These are phyloP conservation scores for Penicillium sp. DNA, from an alignment of 2,329 filamentous ascomycete species.

Conservation along the genomic window DNA sequence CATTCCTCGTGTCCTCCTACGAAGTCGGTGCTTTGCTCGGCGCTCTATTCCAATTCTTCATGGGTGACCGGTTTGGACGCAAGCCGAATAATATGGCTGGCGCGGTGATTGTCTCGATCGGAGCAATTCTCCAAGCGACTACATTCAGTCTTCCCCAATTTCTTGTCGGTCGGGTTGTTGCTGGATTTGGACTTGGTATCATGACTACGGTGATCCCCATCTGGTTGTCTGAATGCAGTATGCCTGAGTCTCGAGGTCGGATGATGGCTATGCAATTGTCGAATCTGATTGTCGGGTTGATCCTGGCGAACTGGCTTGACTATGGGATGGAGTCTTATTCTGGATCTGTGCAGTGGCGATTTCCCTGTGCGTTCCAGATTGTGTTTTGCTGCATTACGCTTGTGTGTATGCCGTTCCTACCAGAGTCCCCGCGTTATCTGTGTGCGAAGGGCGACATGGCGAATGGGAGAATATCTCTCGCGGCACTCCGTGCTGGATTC, in stretches of 20 bases:
- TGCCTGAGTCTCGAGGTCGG: conserved; percentile 7
- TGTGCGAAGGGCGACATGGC: conserved; percentile 18
- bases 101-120: conserved; percentile 26
- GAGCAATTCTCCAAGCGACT: conserved; percentile 23
- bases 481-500: conserved; percentile 14
- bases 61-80: conserved; percentile 46
- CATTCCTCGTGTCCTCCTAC: conserved; percentile 23
- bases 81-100: conserved; percentile 44
- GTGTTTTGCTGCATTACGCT: conserved; percentile 18
- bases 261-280: conserved; percentile 31
- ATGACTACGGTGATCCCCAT: conserved; percentile 28
- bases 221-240: conserved; percentile 20
- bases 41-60: conserved; percentile 31
- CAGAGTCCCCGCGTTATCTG: conserved; percentile 27
- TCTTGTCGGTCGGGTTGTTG: conserved; percentile 24
- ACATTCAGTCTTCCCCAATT: conserved; percentile 20
- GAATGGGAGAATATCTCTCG: conserved; percentile 16
- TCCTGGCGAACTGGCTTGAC: conserved; percentile 29
- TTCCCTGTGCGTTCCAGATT: conserved; percentile 26
- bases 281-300: conserved; percentile 13
- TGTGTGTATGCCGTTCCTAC: conserved; percentile 20
- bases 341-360: conserved; percentile 24
- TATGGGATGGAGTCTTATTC: conserved; percentile 25
- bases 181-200: conserved; percentile 24
- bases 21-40: conserved; percentile 28